A percentile compares a stretch with the other conserved stretches of the same genome.
Evolutionary conservation across 129 eudicot species (phyloP).

Genomic region (sunflower (Helianthus annuus)): DNA sequence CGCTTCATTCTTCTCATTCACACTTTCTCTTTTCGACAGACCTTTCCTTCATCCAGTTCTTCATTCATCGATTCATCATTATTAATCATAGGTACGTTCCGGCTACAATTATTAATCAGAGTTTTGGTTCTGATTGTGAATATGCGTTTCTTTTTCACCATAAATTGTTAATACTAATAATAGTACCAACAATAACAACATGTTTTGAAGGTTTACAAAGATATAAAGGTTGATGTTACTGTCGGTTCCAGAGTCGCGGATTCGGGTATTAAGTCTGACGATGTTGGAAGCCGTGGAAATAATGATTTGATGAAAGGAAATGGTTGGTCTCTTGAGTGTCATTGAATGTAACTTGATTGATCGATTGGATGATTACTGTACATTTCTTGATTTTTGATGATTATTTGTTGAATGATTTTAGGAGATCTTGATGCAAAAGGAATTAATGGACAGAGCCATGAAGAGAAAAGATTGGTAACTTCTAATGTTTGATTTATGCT

Average conservation of each 20-base stretch:
- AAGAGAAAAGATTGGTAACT: slow-evolving; percentile 23
- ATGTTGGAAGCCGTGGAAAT: slow-evolving; percentile 18
- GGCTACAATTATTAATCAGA: no score
- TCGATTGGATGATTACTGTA: not conserved
- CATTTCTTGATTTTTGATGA: not conserved
- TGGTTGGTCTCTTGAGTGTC: slow-evolving; percentile 37
- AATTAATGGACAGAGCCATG: slow-evolving; percentile 28
- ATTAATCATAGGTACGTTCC: no score
- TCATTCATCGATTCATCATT: no score
- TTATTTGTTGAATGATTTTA: slow-evolving; percentile 27
- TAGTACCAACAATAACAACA: no score
- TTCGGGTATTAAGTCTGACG: slow-evolving; percentile 22
- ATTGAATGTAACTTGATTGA: not conserved
- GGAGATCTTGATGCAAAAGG: slow-evolving; percentile 35
- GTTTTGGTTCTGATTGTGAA: no score
- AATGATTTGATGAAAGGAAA: slow-evolving; percentile 23
- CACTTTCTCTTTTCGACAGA: no score
- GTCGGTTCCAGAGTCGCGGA: slow-evolving; percentile 32
- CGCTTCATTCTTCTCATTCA: no score
- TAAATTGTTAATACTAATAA: no score
- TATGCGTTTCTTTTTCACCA: no score
- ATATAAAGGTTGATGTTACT: slow-evolving; percentile 36
- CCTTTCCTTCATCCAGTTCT: no score
- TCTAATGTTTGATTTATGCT: slow-evolving; percentile 42
- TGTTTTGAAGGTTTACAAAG: slow-evolving; percentile 64